Evolutionary conservation across 441 rosid species (phyloP).

Genomic region (Dalechampia spathulata): DNA sequence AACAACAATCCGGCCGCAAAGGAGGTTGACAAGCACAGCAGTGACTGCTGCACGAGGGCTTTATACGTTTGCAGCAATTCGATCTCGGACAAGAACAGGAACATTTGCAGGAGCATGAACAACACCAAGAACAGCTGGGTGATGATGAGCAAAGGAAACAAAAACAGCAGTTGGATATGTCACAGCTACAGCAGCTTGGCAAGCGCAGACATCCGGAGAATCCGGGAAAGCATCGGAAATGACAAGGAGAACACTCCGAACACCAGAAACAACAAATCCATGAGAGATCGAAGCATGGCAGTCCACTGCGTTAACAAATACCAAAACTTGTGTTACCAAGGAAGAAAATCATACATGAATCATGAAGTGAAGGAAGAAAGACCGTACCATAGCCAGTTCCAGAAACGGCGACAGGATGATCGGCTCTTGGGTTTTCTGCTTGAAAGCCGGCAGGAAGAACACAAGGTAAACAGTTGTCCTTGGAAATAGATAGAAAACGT

Average conservation of each 20-base stretch:
- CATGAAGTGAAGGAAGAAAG: constrained; percentile 2
- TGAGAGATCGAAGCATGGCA: constrained; percentile 46
- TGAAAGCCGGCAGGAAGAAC: not conserved
- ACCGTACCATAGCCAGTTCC: constrained; percentile 88
- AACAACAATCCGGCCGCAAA: constrained; percentile 34
- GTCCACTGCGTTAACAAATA: constrained; percentile 33
- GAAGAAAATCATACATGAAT: too few species aligned
- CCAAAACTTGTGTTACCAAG: too few species aligned
- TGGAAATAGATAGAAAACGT: constrained; percentile 1
- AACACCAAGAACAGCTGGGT: constrained; percentile 27
- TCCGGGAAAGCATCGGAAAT: too few species aligned
- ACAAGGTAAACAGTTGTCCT: constrained; percentile 6
- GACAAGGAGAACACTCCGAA: constrained; percentile 45
- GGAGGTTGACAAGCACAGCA: constrained; percentile 38
- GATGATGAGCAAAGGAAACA: constrained; percentile 24
- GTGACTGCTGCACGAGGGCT: constrained; percentile 26
- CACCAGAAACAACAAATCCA: constrained; percentile 69
- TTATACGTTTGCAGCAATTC: constrained; percentile 47
- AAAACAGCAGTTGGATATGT: constrained; percentile 8
- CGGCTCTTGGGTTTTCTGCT: constrained; percentile 53
- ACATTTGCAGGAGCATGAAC: not conserved
- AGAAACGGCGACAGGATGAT: constrained; percentile 48
- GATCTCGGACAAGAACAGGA: constrained; percentile 30
- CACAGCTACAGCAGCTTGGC: constrained; percentile 39
- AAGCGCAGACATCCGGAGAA: constrained; percentile 22